These are phyloP conservation scores for Phyllosticta citriasiana DNA, from an alignment of 2,329 filamentous ascomycete genomes.

Conservation along the genomic window DNA sequence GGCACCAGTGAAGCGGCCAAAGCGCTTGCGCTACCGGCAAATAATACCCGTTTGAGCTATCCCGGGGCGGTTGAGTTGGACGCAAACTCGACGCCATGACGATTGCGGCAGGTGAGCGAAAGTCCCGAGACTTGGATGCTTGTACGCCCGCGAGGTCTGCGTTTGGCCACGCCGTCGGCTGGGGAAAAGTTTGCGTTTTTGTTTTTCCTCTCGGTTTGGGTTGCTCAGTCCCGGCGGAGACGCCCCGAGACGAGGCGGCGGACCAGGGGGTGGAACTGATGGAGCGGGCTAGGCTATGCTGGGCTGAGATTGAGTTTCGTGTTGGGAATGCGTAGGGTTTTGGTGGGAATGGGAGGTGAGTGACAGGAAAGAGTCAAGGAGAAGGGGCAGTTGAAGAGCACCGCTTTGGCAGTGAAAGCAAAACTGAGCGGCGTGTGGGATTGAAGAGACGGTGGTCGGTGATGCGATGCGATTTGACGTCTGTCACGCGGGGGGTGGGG, in stretches of 20 bases:
- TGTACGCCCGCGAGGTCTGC: neutral
- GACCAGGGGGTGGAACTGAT: neutral
- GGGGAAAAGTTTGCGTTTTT: neutral
- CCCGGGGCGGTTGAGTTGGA: neutral
- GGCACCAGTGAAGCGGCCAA: neutral
- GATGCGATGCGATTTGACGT: neutral
- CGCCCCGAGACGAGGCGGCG: neutral
- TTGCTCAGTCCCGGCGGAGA: neutral
- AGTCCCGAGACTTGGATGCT: neutral
- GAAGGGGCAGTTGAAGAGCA: neutral
- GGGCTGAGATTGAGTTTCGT: neutral
- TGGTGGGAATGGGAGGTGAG: neutral
- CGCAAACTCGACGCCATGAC: neutral
- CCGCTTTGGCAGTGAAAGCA: neutral
- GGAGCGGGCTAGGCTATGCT: neutral
- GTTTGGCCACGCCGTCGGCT: neutral
- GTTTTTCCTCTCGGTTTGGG: neutral
- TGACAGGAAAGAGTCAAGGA: neutral
- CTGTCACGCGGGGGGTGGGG: neutral
- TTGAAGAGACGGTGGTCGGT: neutral
- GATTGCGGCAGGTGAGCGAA: neutral
- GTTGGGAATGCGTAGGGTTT: neutral
- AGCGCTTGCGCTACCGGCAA: neutral
- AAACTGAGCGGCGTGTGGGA: too few species aligned
- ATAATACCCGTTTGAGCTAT: neutral